Evolutionary conservation across 305 asterid genomes (phyloP).

Genomic region (Caryopteris hybrid): DNA sequence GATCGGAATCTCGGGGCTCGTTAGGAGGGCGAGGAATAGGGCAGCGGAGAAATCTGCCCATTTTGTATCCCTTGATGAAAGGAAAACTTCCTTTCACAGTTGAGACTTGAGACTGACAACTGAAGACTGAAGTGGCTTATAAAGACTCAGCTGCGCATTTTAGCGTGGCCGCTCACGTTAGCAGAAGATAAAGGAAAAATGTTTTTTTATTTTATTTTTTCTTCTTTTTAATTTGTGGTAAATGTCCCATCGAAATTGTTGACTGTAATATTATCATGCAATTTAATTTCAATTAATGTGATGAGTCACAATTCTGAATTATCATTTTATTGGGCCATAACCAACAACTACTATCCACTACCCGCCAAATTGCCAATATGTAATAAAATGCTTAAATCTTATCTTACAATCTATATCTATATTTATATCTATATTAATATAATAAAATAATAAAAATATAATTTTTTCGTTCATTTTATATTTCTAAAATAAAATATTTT

Average conservation of each 20-base stretch:
- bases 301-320: background rate
- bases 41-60: constrained; percentile 34
- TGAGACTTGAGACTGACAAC: too few relatives aligned
- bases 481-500: too few relatives aligned
- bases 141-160: constrained; percentile 8
- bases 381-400: background rate
- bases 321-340: background rate
- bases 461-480: too few relatives aligned
- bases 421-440: too few relatives aligned
- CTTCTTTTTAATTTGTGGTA: background rate
- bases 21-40: constrained; percentile 25
- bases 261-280: background rate
- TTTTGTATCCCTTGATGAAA: constrained; percentile 8
- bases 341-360: background rate
- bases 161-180: constrained; percentile 16
- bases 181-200: background rate
- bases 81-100: too few relatives aligned
- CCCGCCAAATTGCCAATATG: background rate
- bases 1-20: constrained; percentile 25
- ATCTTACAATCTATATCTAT: too few relatives aligned
- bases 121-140: constrained; percentile 8
- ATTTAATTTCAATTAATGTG: background rate
- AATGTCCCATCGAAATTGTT: background rate
- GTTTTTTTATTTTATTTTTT: too few relatives aligned
- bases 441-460: too few relatives aligned